Conservation (phyloP, 495 filamentous ascomycete species). For the Xylaria sp. region DNA sequence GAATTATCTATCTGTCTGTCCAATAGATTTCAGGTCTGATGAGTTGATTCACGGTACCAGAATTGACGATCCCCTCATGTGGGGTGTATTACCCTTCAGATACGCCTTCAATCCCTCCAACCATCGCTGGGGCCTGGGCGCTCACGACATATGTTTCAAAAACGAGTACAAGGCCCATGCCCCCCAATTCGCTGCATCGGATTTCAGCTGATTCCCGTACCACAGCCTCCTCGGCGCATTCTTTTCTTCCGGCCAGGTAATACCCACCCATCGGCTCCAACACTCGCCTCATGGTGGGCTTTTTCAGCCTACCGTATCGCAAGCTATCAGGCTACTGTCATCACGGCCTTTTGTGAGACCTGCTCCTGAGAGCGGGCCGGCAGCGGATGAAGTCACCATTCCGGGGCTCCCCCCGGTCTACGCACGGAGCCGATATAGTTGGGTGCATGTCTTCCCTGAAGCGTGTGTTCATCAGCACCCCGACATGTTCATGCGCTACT, state of each 20-base stretch:
- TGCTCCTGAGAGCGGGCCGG: background rate
- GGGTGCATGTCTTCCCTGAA: slow-evolving; percentile 97
- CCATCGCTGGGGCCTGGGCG: slow-evolving; percentile 84
- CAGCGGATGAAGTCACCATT: slow-evolving; percentile 41
- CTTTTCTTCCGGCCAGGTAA: slow-evolving; percentile 85
- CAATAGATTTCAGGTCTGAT: slow-evolving; percentile 17
- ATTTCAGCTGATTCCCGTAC: slow-evolving; percentile 12
- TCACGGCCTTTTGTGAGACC: slow-evolving; percentile 49
- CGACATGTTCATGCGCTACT: slow-evolving; percentile 83
- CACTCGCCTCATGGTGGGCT: slow-evolving; percentile 78
- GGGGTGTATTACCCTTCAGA: slow-evolving; percentile 80
- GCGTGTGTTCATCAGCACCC: slow-evolving; percentile 90
- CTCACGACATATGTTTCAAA: slow-evolving; percentile 90
- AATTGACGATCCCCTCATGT: slow-evolving; percentile 91
- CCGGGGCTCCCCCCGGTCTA: slow-evolving; percentile 62
- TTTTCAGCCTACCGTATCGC: slow-evolving; percentile 87
- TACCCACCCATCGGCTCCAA: slow-evolving; percentile 82
- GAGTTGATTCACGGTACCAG: slow-evolving; percentile 52
- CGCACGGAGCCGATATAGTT: slow-evolving; percentile 63
- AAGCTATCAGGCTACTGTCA: slow-evolving; percentile 84
- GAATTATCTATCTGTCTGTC: background rate
- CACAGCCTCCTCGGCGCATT: slow-evolving; percentile 65
- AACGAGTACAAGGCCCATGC: slow-evolving; percentile 58
- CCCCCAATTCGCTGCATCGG: background rate
- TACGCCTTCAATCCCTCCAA: slow-evolving; percentile 74